Conservation (phyloP, 1,139 yeast genomes). For the Sugiyamaella xylanicola region DNA sequence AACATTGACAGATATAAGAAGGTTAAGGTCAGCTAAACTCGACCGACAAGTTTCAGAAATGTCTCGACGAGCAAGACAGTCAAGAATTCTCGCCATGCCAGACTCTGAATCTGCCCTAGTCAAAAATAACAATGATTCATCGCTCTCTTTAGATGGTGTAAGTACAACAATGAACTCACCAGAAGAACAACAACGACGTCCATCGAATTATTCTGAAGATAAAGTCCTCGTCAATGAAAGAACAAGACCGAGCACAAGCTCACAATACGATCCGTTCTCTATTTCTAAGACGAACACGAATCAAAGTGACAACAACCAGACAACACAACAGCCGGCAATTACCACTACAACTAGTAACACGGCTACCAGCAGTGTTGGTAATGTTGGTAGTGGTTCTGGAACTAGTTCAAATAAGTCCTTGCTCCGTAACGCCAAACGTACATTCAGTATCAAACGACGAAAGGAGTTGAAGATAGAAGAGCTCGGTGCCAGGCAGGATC, state of each 20-base stretch:
- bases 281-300: neutral
- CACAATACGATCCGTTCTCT: conserved; percentile 1
- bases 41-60: conserved; percentile 63
- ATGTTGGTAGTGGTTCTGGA: neutral
- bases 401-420: conserved; percentile 6
- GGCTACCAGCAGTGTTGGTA: neutral
- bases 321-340: neutral
- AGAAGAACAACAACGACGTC: conserved; percentile 1
- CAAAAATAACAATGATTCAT: conserved; percentile 31
- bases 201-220: conserved; percentile 5
- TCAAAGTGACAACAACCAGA: conserved; percentile 16
- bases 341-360: conserved; percentile 5
- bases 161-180: neutral
- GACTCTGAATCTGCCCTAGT: conserved; percentile 40
- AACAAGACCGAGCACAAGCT: neutral
- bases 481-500: conserved; percentile 45
- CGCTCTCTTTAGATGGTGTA: conserved; percentile 16
- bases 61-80: conserved; percentile 59
- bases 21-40: conserved; percentile 74
- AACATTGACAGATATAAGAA: conserved; percentile 75
- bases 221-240: neutral
- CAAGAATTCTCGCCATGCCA: conserved; percentile 52
- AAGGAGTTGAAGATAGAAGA: conserved; percentile 49
- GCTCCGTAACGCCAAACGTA: conserved; percentile 14
- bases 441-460: conserved; percentile 24